Evolutionary conservation across 1,284 basidiomycete species (phyloP).

Genomic region (Ceratobasidium sp.): DNA sequence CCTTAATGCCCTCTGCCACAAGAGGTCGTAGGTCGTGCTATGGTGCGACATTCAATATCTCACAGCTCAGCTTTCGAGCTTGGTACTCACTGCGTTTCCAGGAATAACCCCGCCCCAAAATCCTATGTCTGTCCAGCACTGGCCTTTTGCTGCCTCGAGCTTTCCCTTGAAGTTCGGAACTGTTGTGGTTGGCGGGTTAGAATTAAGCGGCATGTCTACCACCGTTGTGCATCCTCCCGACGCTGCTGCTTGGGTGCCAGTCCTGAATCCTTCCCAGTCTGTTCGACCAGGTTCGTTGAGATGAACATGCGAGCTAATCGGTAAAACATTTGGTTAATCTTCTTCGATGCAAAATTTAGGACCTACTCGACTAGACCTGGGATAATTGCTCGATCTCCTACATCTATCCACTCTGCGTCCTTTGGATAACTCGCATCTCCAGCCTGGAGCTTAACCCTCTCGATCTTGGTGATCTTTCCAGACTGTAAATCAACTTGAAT

Average conservation of each 20-base stretch:
- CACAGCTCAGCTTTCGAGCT: background rate
- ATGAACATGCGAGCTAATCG: conserved; percentile 74
- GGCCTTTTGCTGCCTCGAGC: conserved; percentile 71
- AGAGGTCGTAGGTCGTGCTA: conserved; percentile 75
- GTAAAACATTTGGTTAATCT: background rate
- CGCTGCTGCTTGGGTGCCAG: conserved; percentile 87
- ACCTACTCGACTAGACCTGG: conserved; percentile 88
- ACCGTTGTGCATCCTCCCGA: conserved; percentile 92
- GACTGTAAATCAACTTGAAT: conserved; percentile 69
- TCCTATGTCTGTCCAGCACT: conserved; percentile 86
- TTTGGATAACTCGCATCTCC: conserved; percentile 40
- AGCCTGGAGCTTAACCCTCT: conserved; percentile 48
- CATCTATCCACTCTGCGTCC: conserved; percentile 67
- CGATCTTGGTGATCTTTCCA: conserved; percentile 75
- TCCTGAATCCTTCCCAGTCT: conserved; percentile 93
- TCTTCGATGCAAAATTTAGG: background rate
- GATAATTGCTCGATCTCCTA: conserved; percentile 71
- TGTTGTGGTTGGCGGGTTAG: conserved; percentile 92
- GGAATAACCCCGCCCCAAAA: conserved; percentile 97
- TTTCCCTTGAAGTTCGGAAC: conserved; percentile 77
- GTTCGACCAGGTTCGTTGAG: conserved; percentile 92
- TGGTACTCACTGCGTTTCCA: conserved; percentile 73
- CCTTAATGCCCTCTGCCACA: conserved; percentile 81
- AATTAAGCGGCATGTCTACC: conserved; percentile 96
- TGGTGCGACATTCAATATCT: conserved; percentile 6